Evolutionary conservation across 2,329 filamentous ascomycete genomes (phyloP).

Genomic region (Aspergillus pseudoviridinutans): DNA sequence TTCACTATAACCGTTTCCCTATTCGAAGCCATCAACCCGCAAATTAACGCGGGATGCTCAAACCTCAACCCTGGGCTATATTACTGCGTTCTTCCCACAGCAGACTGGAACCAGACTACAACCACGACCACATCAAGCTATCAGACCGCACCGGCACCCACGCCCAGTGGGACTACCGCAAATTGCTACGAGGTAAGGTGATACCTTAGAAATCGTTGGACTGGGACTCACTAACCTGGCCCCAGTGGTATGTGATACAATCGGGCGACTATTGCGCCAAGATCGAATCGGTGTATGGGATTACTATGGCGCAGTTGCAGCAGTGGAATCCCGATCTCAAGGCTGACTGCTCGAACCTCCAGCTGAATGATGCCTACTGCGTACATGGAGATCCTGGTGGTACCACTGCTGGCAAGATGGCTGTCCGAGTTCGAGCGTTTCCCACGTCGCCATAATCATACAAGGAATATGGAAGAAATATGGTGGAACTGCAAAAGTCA

Average conservation of each 20-base stretch:
- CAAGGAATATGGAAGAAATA: no score
- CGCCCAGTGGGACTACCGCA: slow-evolving; percentile 4
- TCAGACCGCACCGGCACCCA: slow-evolving; percentile 4
- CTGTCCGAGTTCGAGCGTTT: neutral
- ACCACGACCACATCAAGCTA: slow-evolving; percentile 4
- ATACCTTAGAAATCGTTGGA: neutral
- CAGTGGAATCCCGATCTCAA: slow-evolving; percentile 5
- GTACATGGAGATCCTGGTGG: slow-evolving; percentile 4
- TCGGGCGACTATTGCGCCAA: slow-evolving; percentile 5
- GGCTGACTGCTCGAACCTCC: slow-evolving; percentile 6
- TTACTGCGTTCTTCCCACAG: slow-evolving; percentile 8
- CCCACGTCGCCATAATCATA: neutral
- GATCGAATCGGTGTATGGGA: slow-evolving; percentile 1
- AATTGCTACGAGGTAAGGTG: slow-evolving; percentile 7
- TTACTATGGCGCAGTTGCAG: neutral
- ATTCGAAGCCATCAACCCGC: slow-evolving; percentile 9
- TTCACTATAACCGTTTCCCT: slow-evolving; percentile 5
- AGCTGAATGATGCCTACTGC: slow-evolving; percentile 2
- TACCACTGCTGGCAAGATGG: neutral
- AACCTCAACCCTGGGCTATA: slow-evolving; percentile 9
- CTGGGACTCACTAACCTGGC: neutral
- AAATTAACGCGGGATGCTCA: slow-evolving; percentile 5
- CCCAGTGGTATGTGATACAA: slow-evolving; percentile 6
- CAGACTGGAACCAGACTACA: slow-evolving; percentile 6
- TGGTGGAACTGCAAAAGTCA: no score